Base-by-base conservation (phyloP, 2,329 filamentous ascomycete genomes). In the Arthroderma uncinatum region DNA sequence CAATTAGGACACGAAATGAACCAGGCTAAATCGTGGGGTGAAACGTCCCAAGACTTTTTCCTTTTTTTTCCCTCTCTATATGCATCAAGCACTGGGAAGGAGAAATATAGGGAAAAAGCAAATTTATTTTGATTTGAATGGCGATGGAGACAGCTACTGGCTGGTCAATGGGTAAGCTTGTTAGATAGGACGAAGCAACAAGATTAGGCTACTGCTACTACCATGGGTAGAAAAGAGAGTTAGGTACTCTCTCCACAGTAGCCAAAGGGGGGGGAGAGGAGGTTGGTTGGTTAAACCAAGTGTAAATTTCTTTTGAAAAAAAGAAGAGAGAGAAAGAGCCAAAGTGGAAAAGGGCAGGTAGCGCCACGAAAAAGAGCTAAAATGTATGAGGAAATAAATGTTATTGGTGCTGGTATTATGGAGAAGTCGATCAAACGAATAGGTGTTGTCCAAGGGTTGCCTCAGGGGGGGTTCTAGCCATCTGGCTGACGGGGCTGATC, bases 21-120 rank as follows among this genome's bases (percentile, higher is more conserved):
- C 59, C 62, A 67, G 64, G 64, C 66, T 68, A 69, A 53, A 68
- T 67, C 65, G 67, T 66, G 67, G 67, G 67, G 67, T 69, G 67
- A 69, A 69, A 69, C 66, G 63, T 55, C 60, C 64, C 62, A 66
- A 63, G 56, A 62, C 59, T 59, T 64, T 58, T 57, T 55, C 33
- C 36, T 54, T 54, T 55, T 55, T 54, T 53, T 53, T 19, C 34
- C 30, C 16, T 44, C 37, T 55, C 25, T 12, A 19, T 19, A 33
- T 44, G 39, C 36, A 23, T 30, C 53, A 42, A 44, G 39, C 34
- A 55, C 33, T 30, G 9, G 23, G 36, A 55, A 55, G 54, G 23
- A 56, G 37, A 47, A 56, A 12, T 34, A 19, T 39, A 34, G 19
- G 42, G 16, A 50, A 47, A 47, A 50, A 56, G 39, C 54, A 56